Percentiles rank a stretch among this genome's conserved stretches.
Conservation (phyloP, 108 stramenopile species). For the Epithemia pelagica region DNA sequence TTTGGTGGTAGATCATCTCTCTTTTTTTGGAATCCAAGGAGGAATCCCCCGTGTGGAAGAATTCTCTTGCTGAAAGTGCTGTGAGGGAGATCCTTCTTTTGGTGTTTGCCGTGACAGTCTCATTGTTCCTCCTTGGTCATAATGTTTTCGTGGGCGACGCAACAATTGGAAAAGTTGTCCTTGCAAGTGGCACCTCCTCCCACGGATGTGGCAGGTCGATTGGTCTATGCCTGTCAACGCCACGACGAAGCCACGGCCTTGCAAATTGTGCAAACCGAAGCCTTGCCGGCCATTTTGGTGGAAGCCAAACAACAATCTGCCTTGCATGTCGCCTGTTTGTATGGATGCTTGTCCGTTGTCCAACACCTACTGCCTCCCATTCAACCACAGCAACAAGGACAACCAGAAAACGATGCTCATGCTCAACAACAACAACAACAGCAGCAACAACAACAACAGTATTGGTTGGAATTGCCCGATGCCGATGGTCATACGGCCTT, state of each 20-base stretch:
- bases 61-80: neutral
- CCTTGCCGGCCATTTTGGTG: constrained; percentile 5
- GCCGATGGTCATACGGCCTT: constrained; percentile 58
- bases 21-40: too few relatives aligned
- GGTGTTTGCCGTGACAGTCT: neutral
- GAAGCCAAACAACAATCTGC: constrained; percentile 9
- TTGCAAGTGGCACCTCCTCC: constrained; percentile 81
- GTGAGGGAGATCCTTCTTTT: neutral
- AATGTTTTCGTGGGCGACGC: constrained; percentile 76
- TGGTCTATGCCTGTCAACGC: constrained; percentile 27
- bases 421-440: neutral
- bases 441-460: neutral
- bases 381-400: neutral
- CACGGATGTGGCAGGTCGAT: constrained; percentile 41
- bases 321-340: constrained; percentile 14
- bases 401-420: neutral
- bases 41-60: neutral
- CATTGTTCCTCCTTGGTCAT: constrained; percentile 1
- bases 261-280: constrained; percentile 33
- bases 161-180: constrained; percentile 54
- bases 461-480: constrained; percentile 39
- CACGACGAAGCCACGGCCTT: constrained; percentile 45
- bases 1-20: too few relatives aligned
- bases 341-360: neutral
- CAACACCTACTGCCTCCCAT: neutral